Base-by-base conservation (phyloP, 2,329 filamentous ascomycete species). In the Pleurostoma richardsiae region DNA sequence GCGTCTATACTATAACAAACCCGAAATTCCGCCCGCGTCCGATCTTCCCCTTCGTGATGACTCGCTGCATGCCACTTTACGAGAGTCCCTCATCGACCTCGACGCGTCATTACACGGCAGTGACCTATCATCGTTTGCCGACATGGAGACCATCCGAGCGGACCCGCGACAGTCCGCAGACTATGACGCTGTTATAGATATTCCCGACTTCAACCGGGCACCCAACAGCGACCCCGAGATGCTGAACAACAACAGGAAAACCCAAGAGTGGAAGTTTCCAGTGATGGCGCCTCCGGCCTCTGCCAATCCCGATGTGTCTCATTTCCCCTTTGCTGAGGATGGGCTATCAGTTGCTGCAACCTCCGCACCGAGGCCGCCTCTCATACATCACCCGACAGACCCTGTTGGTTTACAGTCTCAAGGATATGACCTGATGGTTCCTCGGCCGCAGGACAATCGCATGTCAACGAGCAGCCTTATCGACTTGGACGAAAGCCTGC, bases 61-160 rank as follows among this genome's bases (percentile, higher is more conserved):
- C 54, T 78, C 77, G 40, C 68, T 60, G 55, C 74, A 71, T 61
- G 57, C 71, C 53, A 61, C 75, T 3, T 71, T 83, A n/a, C 68
- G 78, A 46, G 80, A 85, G 56, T 83, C 81, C 1, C 69, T 85
- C 19, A 86, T 85, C 47, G 82, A 85, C 54, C 71, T 85, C 6
- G 82, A 84, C 51, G 77, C 73, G 3, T 83, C 80, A 19, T 65
- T 85, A 5, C 69, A 74, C 40, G 78, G 77, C 2, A 73, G 68
- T 36, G 76, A 78, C 4, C 65, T 81, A 1, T 79, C 80, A 1
- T 74, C 70, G 45, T 84, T 83, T 51, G 74, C 75, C 36, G 80
- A 84, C 53, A 71, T 84, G 71, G 76, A 77, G 45, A 85, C 81
- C 4, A 79, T 85, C 51, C 74, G 67, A 50, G 70, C 74, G n/a